Evolutionary conservation across 495 filamentous ascomycete genomes (phyloP).

Genomic region (Penicillium alfredii): DNA sequence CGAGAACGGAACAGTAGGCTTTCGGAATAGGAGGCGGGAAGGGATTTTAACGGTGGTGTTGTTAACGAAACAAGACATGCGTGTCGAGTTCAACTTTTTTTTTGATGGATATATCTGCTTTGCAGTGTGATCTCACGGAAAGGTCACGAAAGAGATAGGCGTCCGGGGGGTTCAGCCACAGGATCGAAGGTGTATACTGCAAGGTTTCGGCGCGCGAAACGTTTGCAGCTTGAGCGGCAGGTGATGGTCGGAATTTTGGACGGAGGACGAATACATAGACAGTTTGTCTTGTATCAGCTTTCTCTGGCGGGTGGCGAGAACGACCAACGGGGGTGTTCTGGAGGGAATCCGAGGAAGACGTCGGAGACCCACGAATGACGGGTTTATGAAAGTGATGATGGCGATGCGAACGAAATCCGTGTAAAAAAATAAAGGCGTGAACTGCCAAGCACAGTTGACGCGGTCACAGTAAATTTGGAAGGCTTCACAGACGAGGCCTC

Average conservation of each 20-base stretch:
- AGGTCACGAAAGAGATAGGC: slow-evolving; percentile 22
- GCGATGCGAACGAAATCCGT: slow-evolving; percentile 16
- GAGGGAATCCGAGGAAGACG: slow-evolving; percentile 28
- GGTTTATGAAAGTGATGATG: slow-evolving; percentile 22
- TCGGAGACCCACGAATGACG: slow-evolving; percentile 15
- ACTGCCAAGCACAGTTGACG: slow-evolving; percentile 22
- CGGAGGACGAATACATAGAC: slow-evolving; percentile 82
- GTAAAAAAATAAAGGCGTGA: slow-evolving; percentile 5
- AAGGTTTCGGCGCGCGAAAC: slow-evolving; percentile 87
- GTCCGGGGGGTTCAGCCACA: slow-evolving; percentile 66
- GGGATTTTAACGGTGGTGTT: slow-evolving; percentile 36
- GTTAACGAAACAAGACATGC: slow-evolving; percentile 51
- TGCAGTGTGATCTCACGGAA: slow-evolving; percentile 28
- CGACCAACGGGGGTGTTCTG: slow-evolving; percentile 34
- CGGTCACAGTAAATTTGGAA: slow-evolving; percentile 3
- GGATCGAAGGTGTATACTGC: slow-evolving; percentile 73
- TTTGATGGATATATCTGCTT: slow-evolving; percentile 46
- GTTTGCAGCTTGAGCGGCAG: slow-evolving; percentile 88
- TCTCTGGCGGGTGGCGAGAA: slow-evolving; percentile 37
- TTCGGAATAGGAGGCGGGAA: slow-evolving; percentile 32
- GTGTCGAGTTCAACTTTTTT: slow-evolving; percentile 44
- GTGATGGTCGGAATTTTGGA: slow-evolving; percentile 70
- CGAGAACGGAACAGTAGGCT: slow-evolving; percentile 16
- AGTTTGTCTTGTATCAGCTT: slow-evolving; percentile 33
- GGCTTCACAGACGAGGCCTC: slow-evolving; percentile 21